These are phyloP conservation scores for Neostapfia colusana DNA, from an alignment of 176 grass and related monocot genomes.

Conservation along the genomic window DNA sequence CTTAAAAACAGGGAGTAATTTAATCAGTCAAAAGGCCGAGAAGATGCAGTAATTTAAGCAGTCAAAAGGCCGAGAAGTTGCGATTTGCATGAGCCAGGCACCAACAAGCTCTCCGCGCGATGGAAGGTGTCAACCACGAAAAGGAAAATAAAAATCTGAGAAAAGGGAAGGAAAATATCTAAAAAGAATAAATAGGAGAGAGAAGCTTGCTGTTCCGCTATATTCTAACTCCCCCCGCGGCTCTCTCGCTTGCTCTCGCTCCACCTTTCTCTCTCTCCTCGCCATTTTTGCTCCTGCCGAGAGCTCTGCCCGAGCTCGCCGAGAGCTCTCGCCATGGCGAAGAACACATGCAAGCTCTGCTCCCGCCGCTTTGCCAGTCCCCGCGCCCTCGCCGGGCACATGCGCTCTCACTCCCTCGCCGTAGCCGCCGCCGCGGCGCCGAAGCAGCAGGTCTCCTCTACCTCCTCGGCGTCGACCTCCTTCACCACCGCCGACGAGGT, in stretches of 20 bases:
- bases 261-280: constrained; percentile 37
- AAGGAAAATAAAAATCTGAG: not conserved
- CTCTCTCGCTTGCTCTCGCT: constrained; percentile 48
- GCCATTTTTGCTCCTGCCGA: constrained; percentile 37
- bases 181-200: constrained; percentile 33
- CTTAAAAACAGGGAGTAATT: constrained; percentile 37
- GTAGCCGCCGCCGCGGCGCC: constrained; percentile 11
- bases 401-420: constrained; percentile 79
- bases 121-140: constrained; percentile 39
- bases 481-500: constrained; percentile 2
- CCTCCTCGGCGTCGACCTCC: constrained; percentile 50
- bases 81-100: constrained; percentile 28
- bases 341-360: constrained; percentile 70
- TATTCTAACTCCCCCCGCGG: constrained; percentile 58
- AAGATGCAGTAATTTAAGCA: constrained; percentile 36
- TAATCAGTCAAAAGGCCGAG: constrained; percentile 29
- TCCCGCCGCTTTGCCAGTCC: constrained; percentile 71
- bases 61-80: constrained; percentile 33
- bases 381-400: constrained; percentile 70
- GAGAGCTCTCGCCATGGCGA: constrained; percentile 56
- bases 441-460: constrained; percentile 48
- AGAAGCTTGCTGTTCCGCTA: constrained; percentile 33
- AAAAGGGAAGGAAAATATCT: not conserved
- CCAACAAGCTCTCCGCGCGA: constrained; percentile 15
- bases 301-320: constrained; percentile 40